phyloP scores from a whole-genome alignment of 2,329 filamentous ascomycete species.

The Emericellopsis cladophorae region DNA sequence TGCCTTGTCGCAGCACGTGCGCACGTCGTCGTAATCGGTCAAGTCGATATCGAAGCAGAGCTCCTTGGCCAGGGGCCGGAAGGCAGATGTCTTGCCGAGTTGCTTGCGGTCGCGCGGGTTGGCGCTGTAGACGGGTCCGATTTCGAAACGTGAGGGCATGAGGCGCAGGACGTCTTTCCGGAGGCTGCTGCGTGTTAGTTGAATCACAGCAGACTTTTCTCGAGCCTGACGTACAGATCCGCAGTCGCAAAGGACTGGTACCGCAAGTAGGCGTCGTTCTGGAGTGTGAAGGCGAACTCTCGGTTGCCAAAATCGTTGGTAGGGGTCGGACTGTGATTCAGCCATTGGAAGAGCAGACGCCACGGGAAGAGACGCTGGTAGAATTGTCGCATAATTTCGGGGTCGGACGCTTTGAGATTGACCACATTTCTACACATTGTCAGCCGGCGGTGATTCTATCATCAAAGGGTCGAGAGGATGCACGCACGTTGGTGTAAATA shows the following conservation, averaged over 20 bases:
- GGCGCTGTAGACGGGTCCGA: constrained; percentile 89
- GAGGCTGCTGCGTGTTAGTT: constrained; percentile 37
- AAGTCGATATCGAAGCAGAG: constrained; percentile 98
- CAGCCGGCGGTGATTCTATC: not conserved
- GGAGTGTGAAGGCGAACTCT: constrained; percentile 93
- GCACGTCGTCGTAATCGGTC: constrained; percentile 95
- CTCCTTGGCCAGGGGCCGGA: constrained; percentile 83
- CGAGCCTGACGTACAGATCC: constrained; percentile 29
- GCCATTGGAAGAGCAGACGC: constrained; percentile 90
- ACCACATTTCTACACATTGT: constrained; percentile 15
- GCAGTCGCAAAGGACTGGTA: constrained; percentile 60
- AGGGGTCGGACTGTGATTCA: constrained; percentile 83
- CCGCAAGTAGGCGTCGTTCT: constrained; percentile 81
- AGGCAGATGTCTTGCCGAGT: constrained; percentile 65
- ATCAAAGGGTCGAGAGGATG: too few relatives aligned
- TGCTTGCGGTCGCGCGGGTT: constrained; percentile 92
- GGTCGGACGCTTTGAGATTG: constrained; percentile 47
- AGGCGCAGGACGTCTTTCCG: constrained; percentile 83
- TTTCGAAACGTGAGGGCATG: constrained; percentile 91
- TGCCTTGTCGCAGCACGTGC: constrained; percentile 87
- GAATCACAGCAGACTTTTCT: not conserved
- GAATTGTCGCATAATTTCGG: constrained; percentile 82
- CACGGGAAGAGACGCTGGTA: constrained; percentile 95
- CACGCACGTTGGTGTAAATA: constrained; percentile 14
- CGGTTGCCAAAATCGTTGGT: constrained; percentile 82